A percentile compares a stretch with the other conserved stretches of the same genome.
Evolutionary conservation across 495 filamentous ascomycete genomes (phyloP).

Genomic region (Trichoderma parareesei): DNA sequence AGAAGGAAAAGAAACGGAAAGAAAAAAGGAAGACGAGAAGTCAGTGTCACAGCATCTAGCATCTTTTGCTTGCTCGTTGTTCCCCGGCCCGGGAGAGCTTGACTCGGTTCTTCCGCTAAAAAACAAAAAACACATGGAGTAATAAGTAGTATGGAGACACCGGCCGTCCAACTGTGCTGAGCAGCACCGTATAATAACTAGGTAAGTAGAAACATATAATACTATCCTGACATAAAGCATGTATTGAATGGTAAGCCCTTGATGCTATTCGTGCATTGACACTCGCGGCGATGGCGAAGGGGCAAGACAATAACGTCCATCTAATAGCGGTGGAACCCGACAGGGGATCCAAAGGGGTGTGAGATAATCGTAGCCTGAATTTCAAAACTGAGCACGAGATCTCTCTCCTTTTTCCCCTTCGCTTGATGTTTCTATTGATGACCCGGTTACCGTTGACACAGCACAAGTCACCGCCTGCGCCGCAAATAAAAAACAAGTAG

Average conservation of each 20-base stretch:
- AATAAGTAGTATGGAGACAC: no score
- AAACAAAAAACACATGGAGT: not conserved
- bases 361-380: not conserved
- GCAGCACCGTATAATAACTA: no score
- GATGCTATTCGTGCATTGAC: no score
- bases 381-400: slow-evolving; percentile 1
- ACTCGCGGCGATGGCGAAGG: not conserved
- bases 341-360: not conserved
- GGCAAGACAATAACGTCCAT: not conserved
- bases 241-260: no score
- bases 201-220: no score
- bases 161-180: no score
- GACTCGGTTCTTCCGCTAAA: not conserved
- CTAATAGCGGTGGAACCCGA: not conserved
- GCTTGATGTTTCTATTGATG: not conserved
- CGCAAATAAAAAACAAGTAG: no score
- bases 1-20: no score
- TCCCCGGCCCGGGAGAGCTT: not conserved
- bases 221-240: no score
- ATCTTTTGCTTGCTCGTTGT: not conserved
- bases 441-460: not conserved
- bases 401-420: not conserved
- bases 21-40: not conserved
- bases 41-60: not conserved
- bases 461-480: no score